These are phyloP conservation scores for Piper longum DNA, from an alignment of 164 flowering plant genomes.

Conservation along the genomic window DNA sequence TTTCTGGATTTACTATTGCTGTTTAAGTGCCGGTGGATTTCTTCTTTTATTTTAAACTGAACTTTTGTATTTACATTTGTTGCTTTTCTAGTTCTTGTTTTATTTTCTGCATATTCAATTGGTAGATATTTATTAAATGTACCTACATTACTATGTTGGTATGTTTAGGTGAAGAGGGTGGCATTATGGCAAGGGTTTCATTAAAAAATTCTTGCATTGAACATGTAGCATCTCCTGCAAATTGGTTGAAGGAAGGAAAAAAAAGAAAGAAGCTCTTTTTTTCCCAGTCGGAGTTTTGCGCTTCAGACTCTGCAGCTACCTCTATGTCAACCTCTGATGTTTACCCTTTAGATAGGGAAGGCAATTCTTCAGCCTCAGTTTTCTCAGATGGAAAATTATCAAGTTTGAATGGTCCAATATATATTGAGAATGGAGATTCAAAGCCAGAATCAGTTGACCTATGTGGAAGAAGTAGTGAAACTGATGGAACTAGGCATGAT, in stretches of 20 bases:
- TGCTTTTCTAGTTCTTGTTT: not conserved
- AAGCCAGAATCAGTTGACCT: conserved; percentile 14
- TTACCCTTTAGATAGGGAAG: conserved; percentile 21
- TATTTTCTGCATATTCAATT: not conserved
- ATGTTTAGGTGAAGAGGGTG: conserved; percentile 28
- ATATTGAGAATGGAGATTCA: conserved; percentile 12
- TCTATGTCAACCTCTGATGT: conserved; percentile 18
- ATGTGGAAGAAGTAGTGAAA: conserved; percentile 12
- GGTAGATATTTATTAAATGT: not conserved
- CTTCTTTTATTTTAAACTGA: not conserved
- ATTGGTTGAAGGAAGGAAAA: conserved; percentile 20
- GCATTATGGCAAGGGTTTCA: conserved; percentile 17
- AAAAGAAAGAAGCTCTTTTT: conserved; percentile 19
- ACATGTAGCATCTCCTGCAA: conserved; percentile 17
- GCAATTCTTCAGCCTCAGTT: conserved; percentile 30
- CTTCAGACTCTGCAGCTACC: conserved; percentile 31
- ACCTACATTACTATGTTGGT: too few species aligned
- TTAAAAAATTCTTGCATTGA: conserved; percentile 17
- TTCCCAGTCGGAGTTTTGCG: conserved; percentile 13
- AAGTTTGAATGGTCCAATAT: conserved; percentile 15
- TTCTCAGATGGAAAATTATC: conserved; percentile 20
- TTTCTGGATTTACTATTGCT: too few species aligned
- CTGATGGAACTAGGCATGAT: conserved; percentile 14
- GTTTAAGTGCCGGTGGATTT: not conserved
- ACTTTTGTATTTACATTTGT: not conserved